A percentile compares a stretch with the other conserved stretches of the same genome.
phyloP scores from a whole-genome alignment of 1,284 basidiomycete species.

The Tylopilus orsonianus region DNA sequence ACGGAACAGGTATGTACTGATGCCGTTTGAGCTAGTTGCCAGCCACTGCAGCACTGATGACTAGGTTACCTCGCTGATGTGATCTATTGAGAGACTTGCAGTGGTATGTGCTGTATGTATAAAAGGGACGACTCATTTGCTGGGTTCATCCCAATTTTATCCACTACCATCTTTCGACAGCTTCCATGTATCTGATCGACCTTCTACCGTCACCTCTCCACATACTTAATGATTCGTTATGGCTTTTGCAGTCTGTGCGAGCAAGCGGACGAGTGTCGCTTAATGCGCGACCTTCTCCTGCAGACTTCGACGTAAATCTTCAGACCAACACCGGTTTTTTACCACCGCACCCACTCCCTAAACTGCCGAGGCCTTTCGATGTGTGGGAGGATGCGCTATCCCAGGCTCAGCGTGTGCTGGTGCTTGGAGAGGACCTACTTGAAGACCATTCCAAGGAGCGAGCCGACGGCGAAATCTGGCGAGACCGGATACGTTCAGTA shows the following conservation, averaged over 20 bases:
- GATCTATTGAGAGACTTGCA: constrained; percentile 32
- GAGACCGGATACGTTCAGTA: constrained; percentile 62
- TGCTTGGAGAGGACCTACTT: constrained; percentile 59
- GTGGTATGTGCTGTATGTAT: constrained; percentile 38
- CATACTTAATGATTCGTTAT: constrained; percentile 33
- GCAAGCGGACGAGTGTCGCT: constrained; percentile 21
- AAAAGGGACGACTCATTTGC: constrained; percentile 23
- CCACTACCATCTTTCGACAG: constrained; percentile 6
- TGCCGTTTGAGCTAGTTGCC: constrained; percentile 30
- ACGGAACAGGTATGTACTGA: constrained; percentile 25
- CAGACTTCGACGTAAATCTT: constrained; percentile 73
- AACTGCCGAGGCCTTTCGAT: constrained; percentile 54
- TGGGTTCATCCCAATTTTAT: constrained; percentile 8
- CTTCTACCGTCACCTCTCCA: constrained; percentile 39
- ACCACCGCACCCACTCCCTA: constrained; percentile 66
- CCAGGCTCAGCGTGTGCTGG: constrained; percentile 56
- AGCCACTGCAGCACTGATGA: constrained; percentile 35
- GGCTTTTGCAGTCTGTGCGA: constrained; percentile 30
- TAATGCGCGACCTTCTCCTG: constrained; percentile 33
- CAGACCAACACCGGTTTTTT: constrained; percentile 87
- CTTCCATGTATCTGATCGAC: constrained; percentile 35
- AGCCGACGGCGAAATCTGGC: constrained; percentile 62
- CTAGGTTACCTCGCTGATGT: constrained; percentile 38
- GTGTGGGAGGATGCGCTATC: constrained; percentile 75
- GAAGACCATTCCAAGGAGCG: constrained; percentile 51